Evolutionary conservation across 495 filamentous ascomycete genomes (phyloP), one percentile per base, ranked within the genome.

Genomic region (Annulohypoxylon nitens): DNA sequence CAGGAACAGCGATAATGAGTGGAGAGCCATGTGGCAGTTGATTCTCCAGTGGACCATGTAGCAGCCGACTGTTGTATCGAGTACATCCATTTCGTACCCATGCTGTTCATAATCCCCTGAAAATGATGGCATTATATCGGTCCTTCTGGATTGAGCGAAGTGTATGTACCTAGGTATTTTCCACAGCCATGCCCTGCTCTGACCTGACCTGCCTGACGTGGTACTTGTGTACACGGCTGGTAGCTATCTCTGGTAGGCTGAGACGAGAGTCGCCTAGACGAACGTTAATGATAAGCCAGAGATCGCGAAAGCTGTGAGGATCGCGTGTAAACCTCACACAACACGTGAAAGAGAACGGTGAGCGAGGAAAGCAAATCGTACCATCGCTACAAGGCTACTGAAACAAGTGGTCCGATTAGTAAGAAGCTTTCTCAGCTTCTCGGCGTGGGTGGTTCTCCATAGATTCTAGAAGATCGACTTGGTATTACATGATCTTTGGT

Each of bases 21-120:
- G 68, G 72, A 67, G 68, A 75, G 64, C 72, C 72, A 75, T 71
- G 67, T 75, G 72, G 72, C 72, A 64, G 63, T 36, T 58, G 41
- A 61, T 67, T 67, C 62, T 59, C 34, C 18, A 43, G 67, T 63
- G 71, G 61, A 45, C 54, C 30, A 67, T 34, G 57, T 45, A 59
- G 48, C 34, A 55, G 33, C 39, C 41, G 57, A 67, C 23, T 16
- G 39, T 66, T 57, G 71, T 70, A 74, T 70, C 53, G 57, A 60
- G 62, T 71, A 67, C 61, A 30, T 67, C 50, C 43, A 12, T 50
- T 50, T 41, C 41, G n/a, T 37, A 63, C 36, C 47, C 57, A 61
- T 71, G 51, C 41, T 12, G 0, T 18, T 47, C 10, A 30, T 12
- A 48, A 33, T 41, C 55, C 70, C 71, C 64, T 61, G 61, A 64